Percentiles rank a stretch among this genome's conserved stretches.
Conservation (phyloP, 768 basidiomycete genomes). For the Boletus rubescentipes region DNA sequence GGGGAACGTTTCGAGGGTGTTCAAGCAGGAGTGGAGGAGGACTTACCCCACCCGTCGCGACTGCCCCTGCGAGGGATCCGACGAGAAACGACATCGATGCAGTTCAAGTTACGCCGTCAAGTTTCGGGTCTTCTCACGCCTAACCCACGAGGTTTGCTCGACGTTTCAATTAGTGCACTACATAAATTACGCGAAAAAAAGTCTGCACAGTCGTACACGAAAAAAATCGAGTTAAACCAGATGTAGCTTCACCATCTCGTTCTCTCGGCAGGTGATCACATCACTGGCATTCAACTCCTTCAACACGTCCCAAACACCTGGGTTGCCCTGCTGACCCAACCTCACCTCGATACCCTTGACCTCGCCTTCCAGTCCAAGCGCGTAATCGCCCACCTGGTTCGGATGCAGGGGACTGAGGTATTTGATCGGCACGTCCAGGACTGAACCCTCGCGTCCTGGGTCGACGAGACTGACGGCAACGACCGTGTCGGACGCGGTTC, state of each 20-base stretch:
- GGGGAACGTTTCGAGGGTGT: not conserved
- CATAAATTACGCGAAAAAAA: constrained; percentile 6
- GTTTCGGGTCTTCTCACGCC: constrained; percentile 7
- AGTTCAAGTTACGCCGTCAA: too few species aligned
- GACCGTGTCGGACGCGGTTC: constrained; percentile 27
- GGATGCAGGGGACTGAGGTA: constrained; percentile 46
- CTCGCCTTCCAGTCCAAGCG: constrained; percentile 47
- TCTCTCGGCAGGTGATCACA: constrained; percentile 15
- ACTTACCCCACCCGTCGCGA: constrained; percentile 64
- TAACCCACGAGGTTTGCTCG: too few species aligned
- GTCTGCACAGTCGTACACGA: constrained; percentile 1
- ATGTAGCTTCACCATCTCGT: constrained; percentile 28
- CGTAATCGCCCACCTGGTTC: constrained; percentile 42
- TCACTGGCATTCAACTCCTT: constrained; percentile 12
- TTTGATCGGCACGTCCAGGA: constrained; percentile 38
- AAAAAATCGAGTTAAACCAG: too few species aligned
- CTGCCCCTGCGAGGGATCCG: constrained; percentile 68
- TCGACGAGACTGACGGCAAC: constrained; percentile 31
- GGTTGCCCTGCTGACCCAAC: constrained; percentile 36
- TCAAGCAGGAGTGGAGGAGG: not conserved
- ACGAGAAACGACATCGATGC: constrained; percentile 54
- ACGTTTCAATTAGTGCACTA: not conserved
- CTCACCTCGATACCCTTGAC: constrained; percentile 45
- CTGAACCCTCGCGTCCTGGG: constrained; percentile 33
- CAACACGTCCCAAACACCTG: constrained; percentile 24